Evolutionary conservation across 2,329 filamentous ascomycete genomes (phyloP).

Genomic region (Colletotrichum cereale): DNA sequence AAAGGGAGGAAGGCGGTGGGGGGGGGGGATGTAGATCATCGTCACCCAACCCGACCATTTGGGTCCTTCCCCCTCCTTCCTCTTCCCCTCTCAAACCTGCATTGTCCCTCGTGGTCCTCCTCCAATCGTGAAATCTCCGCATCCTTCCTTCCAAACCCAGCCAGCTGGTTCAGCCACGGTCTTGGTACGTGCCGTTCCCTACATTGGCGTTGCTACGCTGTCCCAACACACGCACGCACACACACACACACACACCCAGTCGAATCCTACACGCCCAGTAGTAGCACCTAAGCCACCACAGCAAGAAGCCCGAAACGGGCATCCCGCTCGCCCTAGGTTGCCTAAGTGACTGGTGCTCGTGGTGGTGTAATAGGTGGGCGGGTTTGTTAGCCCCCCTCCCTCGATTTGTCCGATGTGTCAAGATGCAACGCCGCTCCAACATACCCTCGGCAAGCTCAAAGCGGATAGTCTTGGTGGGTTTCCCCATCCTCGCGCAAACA

Average conservation of each 20-base stretch:
- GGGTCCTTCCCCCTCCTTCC: neutral
- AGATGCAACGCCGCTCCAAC: neutral
- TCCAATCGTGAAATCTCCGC: neutral
- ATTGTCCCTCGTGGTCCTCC: neutral
- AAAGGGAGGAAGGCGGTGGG: neutral
- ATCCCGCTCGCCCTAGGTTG: neutral
- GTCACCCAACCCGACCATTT: conserved; percentile 2
- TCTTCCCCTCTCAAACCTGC: neutral
- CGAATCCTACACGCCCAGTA: conserved; percentile 4
- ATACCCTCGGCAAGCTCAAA: neutral
- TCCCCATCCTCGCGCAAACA: neutral
- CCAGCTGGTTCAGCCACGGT: neutral
- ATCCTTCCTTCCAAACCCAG: neutral
- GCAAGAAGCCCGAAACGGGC: conserved; percentile 15
- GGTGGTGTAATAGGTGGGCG: neutral
- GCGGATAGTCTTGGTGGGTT: conserved; percentile 4
- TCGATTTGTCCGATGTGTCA: neutral
- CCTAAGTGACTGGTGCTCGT: neutral
- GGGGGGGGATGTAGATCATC: neutral
- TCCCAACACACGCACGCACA: neutral
- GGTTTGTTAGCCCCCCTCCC: neutral
- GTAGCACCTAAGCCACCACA: neutral
- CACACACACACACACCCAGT: neutral
- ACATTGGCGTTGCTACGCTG: neutral
- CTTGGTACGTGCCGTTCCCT: neutral